Conservation (phyloP, 805 yeast genomes). For the Yarrowia deformans region DNA sequence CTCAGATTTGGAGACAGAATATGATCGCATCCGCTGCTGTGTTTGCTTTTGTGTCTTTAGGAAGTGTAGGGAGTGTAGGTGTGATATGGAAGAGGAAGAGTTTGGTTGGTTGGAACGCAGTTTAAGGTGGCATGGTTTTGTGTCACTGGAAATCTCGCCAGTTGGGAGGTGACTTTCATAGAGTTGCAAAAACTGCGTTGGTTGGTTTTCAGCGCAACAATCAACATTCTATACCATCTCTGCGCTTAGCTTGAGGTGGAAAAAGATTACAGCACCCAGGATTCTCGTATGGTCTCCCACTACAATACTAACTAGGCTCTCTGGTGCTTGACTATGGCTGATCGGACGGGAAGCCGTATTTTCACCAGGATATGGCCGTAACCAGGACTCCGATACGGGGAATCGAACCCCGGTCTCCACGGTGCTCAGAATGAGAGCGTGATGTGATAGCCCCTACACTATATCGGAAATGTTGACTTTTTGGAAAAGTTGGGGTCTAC, state of each 20-base stretch:
- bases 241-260: not conserved
- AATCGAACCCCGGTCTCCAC: conserved; percentile 40
- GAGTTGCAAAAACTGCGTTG: too few relatives aligned
- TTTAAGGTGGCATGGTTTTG: too few relatives aligned
- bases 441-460: conserved; percentile 39
- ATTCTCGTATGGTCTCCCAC: conserved; percentile 36
- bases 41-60: too few relatives aligned
- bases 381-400: conserved; percentile 38
- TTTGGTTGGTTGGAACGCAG: too few relatives aligned
- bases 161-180: not conserved
- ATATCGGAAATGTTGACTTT: conserved; percentile 13
- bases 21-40: too few relatives aligned
- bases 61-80: too few relatives aligned
- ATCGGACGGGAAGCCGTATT: conserved; percentile 37
- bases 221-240: not conserved
- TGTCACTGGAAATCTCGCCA: too few relatives aligned
- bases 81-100: too few relatives aligned
- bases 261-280: conserved; percentile 36
- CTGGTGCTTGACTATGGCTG: conserved; percentile 37
- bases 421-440: conserved; percentile 37
- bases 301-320: conserved; percentile 36
- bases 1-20: too few relatives aligned
- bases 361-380: conserved; percentile 37
- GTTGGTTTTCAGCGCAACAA: too few relatives aligned
- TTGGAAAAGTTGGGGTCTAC: conserved; percentile 1